phyloP scores from a whole-genome alignment of 1,139 yeast species.

The Suhomyces yuchorum region DNA sequence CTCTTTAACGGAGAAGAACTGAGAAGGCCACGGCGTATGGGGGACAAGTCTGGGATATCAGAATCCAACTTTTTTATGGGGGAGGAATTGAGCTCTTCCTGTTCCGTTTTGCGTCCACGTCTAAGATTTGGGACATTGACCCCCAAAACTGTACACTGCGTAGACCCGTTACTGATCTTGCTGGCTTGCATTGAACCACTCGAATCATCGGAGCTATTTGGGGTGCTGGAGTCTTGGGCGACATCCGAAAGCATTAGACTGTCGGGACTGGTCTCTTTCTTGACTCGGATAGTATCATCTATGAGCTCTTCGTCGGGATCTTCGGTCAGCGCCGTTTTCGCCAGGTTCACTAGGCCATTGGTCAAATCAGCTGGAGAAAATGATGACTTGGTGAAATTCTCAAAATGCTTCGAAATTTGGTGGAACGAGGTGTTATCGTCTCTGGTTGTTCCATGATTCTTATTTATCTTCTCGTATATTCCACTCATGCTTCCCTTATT shows the following conservation, averaged over 20 bases:
- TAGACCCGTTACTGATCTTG: not conserved
- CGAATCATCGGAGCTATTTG: constrained; percentile 2
- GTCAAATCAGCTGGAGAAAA: not conserved
- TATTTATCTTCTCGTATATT: not conserved
- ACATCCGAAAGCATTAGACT: not conserved
- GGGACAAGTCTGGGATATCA: constrained; percentile 8
- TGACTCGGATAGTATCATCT: not conserved
- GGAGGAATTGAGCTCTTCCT: constrained; percentile 26
- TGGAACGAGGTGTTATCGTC: not conserved
- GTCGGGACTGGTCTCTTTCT: not conserved
- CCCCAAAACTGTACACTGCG: constrained; percentile 11
- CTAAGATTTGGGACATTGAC: constrained; percentile 9
- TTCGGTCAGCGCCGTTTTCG: not conserved
- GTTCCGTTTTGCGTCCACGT: constrained; percentile 1
- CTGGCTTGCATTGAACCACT: not conserved
- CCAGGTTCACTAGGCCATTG: not conserved
- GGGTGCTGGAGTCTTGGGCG: not conserved
- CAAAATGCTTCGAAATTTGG: not conserved
- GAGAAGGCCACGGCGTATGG: constrained; percentile 7
- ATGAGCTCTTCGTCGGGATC: not conserved
- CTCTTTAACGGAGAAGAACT: constrained; percentile 30
- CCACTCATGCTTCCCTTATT: constrained; percentile 1
- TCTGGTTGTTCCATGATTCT: not conserved
- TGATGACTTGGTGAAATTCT: not conserved
- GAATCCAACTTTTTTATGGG: constrained; percentile 21